Conservation (phyloP, 352 stramenopile genomes). For the Aphanomyces stellatus region DNA sequence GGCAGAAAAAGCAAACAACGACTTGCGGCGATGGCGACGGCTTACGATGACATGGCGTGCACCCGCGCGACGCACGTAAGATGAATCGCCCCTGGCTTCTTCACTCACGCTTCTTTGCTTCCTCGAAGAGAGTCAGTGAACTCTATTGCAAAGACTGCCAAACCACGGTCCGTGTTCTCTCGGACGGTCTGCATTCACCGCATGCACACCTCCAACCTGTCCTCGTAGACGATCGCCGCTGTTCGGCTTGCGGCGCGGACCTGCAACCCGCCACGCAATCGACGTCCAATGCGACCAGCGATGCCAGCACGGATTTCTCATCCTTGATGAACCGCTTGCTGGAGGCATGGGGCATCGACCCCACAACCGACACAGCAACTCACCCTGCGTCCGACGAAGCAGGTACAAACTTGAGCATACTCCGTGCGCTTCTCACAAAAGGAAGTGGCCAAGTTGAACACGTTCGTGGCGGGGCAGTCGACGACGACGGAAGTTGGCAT, state of each 20-base stretch:
- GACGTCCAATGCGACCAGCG: not conserved
- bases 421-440: not conserved
- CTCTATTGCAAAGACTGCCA: conserved; percentile 10
- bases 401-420: conserved; percentile 21
- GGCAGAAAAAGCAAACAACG: not conserved
- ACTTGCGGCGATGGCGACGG: not conserved
- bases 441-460: conserved; percentile 46
- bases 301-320: not conserved
- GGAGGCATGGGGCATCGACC: conserved; percentile 10
- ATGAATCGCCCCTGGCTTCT: not conserved
- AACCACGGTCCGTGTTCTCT: not conserved
- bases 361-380: not conserved
- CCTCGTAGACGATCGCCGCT: not conserved
- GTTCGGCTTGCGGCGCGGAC: not conserved
- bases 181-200: not conserved
- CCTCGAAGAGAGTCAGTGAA: not conserved
- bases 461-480: conserved; percentile 56
- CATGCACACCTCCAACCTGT: no score
- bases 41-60: not conserved
- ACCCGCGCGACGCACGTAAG: not conserved
- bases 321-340: conserved; percentile 7
- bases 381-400: conserved; percentile 45
- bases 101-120: not conserved
- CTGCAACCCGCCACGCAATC: not conserved
- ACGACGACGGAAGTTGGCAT: conserved; percentile 63